Conservation (phyloP, 1,139 yeast genomes). For the Debaryomyces sp. region DNA sequence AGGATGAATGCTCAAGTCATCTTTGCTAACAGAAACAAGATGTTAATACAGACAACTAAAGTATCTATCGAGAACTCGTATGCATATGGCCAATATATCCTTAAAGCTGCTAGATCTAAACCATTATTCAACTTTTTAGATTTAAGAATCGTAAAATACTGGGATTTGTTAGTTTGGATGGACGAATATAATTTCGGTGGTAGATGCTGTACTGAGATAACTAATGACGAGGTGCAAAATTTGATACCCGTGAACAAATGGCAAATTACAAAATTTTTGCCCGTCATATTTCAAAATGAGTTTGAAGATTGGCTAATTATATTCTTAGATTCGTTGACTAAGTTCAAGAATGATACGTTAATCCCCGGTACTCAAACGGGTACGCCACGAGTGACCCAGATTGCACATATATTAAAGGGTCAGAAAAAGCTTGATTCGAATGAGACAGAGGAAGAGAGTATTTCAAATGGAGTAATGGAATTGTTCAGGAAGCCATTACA, state of each 20-base stretch:
- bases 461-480: slow-evolving; percentile 46
- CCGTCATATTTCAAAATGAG: slow-evolving; percentile 74
- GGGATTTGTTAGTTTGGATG: slow-evolving; percentile 96
- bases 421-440: slow-evolving; percentile 36
- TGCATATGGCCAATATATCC: slow-evolving; percentile 88
- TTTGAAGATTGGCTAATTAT: slow-evolving; percentile 86
- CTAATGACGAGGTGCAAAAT: slow-evolving; percentile 57
- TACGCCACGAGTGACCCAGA: slow-evolving; percentile 69
- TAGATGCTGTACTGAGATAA: slow-evolving; percentile 64
- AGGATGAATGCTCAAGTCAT: slow-evolving; percentile 77
- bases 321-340: slow-evolving; percentile 70
- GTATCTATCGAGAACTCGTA: slow-evolving; percentile 83
- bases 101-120: slow-evolving; percentile 77
- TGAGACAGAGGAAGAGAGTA: slow-evolving; percentile 35
- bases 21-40: slow-evolving; percentile 77
- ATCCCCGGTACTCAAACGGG: slow-evolving; percentile 38
- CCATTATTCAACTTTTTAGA: slow-evolving; percentile 86
- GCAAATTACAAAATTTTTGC: slow-evolving; percentile 79
- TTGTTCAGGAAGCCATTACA: slow-evolving; percentile 64
- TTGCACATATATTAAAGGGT: slow-evolving; percentile 55
- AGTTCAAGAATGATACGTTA: slow-evolving; percentile 50
- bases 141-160: slow-evolving; percentile 70
- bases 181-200: slow-evolving; percentile 91
- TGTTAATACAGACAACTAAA: slow-evolving; percentile 76
- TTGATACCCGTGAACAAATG: slow-evolving; percentile 69